phyloP scores from a whole-genome alignment of 768 basidiomycete species.

The Lactarius quietus region DNA sequence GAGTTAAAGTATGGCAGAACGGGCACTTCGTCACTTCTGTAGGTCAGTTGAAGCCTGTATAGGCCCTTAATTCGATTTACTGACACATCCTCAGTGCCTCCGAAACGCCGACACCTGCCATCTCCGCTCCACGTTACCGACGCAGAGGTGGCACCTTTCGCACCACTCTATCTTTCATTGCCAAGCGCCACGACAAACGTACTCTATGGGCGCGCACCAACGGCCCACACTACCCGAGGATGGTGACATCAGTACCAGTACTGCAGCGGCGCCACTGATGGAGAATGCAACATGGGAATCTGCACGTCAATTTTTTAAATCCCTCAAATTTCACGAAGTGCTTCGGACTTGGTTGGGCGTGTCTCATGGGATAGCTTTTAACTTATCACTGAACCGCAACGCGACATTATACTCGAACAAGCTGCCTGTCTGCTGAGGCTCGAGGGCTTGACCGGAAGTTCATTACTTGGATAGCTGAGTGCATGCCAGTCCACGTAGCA shows the following conservation, averaged over 20 bases:
- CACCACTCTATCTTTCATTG: slow-evolving; percentile 61
- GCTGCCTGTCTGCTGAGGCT: slow-evolving; percentile 70
- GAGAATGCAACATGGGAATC: slow-evolving; percentile 54
- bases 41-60: slow-evolving; percentile 73
- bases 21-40: slow-evolving; percentile 74
- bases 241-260: not conserved
- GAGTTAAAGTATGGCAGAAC: slow-evolving; percentile 57
- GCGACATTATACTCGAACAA: slow-evolving; percentile 87
- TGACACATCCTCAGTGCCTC: no score
- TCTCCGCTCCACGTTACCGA: slow-evolving; percentile 56
- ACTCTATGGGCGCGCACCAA: slow-evolving; percentile 94
- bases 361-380: no score
- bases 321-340: slow-evolving; percentile 78
- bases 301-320: slow-evolving; percentile 87
- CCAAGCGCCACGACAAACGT: slow-evolving; percentile 78
- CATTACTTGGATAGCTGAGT: slow-evolving; percentile 48
- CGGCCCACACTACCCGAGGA: slow-evolving; percentile 50
- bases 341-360: no score
- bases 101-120: no score
- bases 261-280: no score
- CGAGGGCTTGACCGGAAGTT: slow-evolving; percentile 47
- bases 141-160: slow-evolving; percentile 61
- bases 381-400: slow-evolving; percentile 85
- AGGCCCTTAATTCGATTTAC: no score
- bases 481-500: not conserved